Base-by-base conservation (phyloP, 345 rosid genomes). In the Rhizophora mangle region DNA sequence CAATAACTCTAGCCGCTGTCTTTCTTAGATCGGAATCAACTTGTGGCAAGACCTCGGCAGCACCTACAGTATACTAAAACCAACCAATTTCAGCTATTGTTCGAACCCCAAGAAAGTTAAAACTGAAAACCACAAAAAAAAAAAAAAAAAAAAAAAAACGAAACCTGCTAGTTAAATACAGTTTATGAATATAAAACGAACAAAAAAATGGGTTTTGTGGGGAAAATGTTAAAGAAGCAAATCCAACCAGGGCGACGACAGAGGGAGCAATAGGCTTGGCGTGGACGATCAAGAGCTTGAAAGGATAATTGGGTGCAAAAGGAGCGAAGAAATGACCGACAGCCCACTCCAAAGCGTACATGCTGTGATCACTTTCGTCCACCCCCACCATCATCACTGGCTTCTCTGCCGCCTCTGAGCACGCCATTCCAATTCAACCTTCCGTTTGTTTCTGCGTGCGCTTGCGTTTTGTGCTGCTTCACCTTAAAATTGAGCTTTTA, bases 321-420 rank as follows among this genome's bases (percentile, higher is more conserved):
- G 90, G 89, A 64, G 80, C 68, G 80, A 92, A 85, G 85, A 95
- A 92, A 55, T 75, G 93, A 68, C 86, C 91, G 7, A 95, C 83
- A 3, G 92, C 88, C 97, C 96, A 95, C 71, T 87, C 84, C 68
- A 95, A 77, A 0, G 96, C 98, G 89, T 91, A 91, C 6, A 22
- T 43, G 75, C 96, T 90, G 36, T 81, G 91, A 65, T 88, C 88
- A 76, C 93, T 88, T 0, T 88, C 91, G 74, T 90, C 96, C 36
- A 86, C 53, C 5, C 86, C 96, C 1, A 88, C 79, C 0, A 88
- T 68, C 91, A 88, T 85, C 69, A 80, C 80, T 27, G 79, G 78
- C 74, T 86, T 88, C 54, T 82, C 86, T 0, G 68, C 73, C 58
- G 92, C 80, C 90, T 77, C 80, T 54, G 55, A 64, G 31, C 4